Base-by-base conservation (phyloP, 352 stramenopile genomes). In the Phytophthora citricola region DNA sequence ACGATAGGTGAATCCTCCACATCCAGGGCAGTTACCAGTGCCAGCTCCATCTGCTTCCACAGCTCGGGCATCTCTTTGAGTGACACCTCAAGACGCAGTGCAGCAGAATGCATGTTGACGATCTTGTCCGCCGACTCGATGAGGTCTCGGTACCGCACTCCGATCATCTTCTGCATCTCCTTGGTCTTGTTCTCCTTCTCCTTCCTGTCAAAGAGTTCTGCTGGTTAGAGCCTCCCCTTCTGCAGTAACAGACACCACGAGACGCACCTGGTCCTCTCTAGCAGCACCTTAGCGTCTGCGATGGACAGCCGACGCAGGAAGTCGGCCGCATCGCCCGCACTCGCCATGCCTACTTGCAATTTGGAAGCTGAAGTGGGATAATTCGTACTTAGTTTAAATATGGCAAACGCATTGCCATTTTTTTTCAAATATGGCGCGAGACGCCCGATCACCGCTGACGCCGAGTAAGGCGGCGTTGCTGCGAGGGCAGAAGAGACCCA, bases 91-190 rank as follows among this genome's bases (percentile, higher is more conserved):
- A 96, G 78, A n/a, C 79, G 79, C 57, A 95, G 64, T 10, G 89
- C 87, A 2, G 86, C 85, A 55, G 94, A 93, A 63, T 97, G 90
- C 92, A 98, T 98, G 32, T 79, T 95, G 11, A 97, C 84, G 46
- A 98, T 97, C 65, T 93, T 93, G 73, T 98, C 92, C 1, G 92
- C 92, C 31, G 92, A 97, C 58, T 97, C 91, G 63, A 98, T 98
- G 11, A 98, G 75, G 58, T 98, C 91, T 29, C 95, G 91, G 47
- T 98, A 98, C 4, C 92, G 73, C 38, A 96, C 94, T 38, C 92
- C 86, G 34, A 97, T 97, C 91, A 98, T 98, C 59, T 91, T 91
- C 62, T 97, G 91, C 87, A 97, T 95, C 62, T 97, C 88, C 63
- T 92, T 87, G 22, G 88, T 92, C 73, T 96, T 97, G 54, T 76